Conservation (phyloP, 768 basidiomycete species). For the Leucosporidium creatinivorum region DNA sequence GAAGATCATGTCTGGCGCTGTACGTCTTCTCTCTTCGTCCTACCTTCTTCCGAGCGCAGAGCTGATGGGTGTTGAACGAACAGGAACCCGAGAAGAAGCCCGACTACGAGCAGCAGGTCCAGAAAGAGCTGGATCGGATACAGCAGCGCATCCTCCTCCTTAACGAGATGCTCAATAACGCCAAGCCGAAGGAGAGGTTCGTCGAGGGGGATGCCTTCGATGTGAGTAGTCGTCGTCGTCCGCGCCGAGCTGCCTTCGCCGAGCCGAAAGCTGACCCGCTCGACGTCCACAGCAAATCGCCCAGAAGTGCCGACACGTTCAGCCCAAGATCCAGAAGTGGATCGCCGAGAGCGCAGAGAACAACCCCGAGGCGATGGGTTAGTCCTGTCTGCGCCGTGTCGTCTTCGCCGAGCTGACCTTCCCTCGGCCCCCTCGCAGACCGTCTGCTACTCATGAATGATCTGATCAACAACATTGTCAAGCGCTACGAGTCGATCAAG, state of each 20-base stretch:
- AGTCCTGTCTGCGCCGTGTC: constrained; percentile 32
- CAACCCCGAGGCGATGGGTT: constrained; percentile 83
- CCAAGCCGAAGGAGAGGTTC: constrained; percentile 62
- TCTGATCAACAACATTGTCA: constrained; percentile 86
- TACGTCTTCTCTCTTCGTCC: constrained; percentile 34
- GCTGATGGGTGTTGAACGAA: not conserved
- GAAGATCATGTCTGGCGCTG: constrained; percentile 86
- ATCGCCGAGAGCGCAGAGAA: constrained; percentile 85
- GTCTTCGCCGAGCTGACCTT: not conserved
- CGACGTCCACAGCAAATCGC: constrained; percentile 75
- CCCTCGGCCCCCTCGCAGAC: constrained; percentile 48
- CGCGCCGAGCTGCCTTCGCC: too few relatives aligned
- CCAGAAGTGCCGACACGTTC: constrained; percentile 63
- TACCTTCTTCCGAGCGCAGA: not conserved
- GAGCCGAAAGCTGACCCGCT: not conserved
- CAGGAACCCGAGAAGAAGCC: constrained; percentile 85
- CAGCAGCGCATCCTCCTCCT: constrained; percentile 92
- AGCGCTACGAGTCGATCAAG: constrained; percentile 87
- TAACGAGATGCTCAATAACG: constrained; percentile 95
- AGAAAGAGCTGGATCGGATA: constrained; percentile 84
- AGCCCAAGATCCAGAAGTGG: constrained; percentile 97
- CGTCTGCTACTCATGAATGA: constrained; percentile 95
- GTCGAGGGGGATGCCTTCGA: constrained; percentile 88
- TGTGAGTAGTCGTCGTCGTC: too few relatives aligned
- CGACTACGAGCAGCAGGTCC: constrained; percentile 82